Evolutionary conservation across 768 basidiomycete genomes (phyloP).

Genomic region (Podaxis rugospora): DNA sequence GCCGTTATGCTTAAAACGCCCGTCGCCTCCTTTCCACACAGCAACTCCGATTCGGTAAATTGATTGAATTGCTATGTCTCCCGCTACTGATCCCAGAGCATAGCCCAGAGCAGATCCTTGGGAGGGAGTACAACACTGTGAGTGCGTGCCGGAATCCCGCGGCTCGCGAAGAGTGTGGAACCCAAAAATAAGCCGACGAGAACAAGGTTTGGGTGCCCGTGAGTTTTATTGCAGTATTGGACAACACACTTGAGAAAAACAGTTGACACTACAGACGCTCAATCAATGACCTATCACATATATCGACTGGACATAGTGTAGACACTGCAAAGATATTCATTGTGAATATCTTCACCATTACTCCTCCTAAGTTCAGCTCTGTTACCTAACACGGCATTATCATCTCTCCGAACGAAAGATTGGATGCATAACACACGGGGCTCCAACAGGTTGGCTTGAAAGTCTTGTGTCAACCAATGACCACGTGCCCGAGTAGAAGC

Average conservation of each 20-base stretch:
- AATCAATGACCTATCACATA: background rate
- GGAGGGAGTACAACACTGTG: background rate
- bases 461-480: background rate
- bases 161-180: background rate
- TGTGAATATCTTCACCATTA: background rate
- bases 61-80: background rate
- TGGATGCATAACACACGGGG: background rate
- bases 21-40: background rate
- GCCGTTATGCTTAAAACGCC: background rate
- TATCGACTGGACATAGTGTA: too few relatives aligned
- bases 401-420: too few relatives aligned
- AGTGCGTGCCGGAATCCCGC: background rate
- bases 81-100: background rate
- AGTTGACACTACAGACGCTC: background rate
- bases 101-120: background rate
- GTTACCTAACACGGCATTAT: background rate
- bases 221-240: background rate
- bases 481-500: background rate
- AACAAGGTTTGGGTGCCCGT: background rate
- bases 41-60: background rate
- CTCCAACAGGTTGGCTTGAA: background rate
- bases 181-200: background rate
- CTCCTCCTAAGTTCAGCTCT: background rate
- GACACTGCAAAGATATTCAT: background rate
- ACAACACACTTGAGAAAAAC: background rate